Conservation (phyloP, 2,329 filamentous ascomycete species). For the Arachnomyces sp. region DNA sequence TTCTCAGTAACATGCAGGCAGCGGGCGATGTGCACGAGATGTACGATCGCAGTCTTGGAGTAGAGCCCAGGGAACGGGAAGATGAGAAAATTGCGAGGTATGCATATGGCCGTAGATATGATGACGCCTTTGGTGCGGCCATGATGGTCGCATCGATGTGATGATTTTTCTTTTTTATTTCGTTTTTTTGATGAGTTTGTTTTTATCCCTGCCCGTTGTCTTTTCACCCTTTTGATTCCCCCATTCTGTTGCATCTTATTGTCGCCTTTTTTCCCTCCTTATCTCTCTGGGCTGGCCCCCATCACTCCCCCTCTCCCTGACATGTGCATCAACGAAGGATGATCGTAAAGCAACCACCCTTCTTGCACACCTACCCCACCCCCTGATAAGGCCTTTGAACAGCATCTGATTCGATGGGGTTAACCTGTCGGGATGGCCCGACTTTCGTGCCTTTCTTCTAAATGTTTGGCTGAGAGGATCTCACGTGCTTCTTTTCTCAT, state of each 20-base stretch:
- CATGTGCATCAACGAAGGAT: no score
- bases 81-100: conserved; percentile 99
- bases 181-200: background rate
- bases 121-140: conserved; percentile 25
- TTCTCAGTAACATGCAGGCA: conserved; percentile 89
- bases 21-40: conserved; percentile 97
- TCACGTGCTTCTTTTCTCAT: conserved; percentile 6
- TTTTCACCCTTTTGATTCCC: conserved; percentile 9
- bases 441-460: no score
- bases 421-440: no score
- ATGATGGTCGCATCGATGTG: conserved; percentile 25
- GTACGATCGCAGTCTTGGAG: conserved; percentile 92
- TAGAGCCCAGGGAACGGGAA: conserved; percentile 92
- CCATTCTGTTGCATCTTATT: background rate
- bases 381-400: no score
- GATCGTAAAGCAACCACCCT: no score
- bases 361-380: no score
- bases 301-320: no score
- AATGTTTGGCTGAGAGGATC: no score
- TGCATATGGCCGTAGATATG: conserved; percentile 27
- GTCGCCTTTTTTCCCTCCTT: background rate
- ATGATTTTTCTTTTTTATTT: conserved; percentile 15
- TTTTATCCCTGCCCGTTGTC: conserved; percentile 6
- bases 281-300: no score
- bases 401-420: no score